A percentile compares a stretch with the other conserved stretches of the same genome.
These are phyloP conservation scores for Blumeria hordei DNA, from an alignment of 2,329 filamentous ascomycete genomes.

Conservation along the genomic window DNA sequence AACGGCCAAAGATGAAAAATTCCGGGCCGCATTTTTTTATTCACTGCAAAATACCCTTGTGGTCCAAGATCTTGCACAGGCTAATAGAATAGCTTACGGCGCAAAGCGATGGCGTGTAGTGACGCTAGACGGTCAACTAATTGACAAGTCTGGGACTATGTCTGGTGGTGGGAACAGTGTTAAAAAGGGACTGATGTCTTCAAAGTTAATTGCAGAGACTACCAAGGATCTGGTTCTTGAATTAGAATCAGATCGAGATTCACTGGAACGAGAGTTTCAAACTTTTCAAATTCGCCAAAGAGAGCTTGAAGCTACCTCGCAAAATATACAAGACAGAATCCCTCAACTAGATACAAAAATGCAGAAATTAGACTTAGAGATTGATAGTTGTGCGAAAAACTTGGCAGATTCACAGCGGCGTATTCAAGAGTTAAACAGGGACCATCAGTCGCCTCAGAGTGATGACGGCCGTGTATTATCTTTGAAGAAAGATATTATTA, in stretches of 20 bases:
- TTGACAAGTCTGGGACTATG: conserved; percentile 97
- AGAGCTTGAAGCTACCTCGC: conserved; percentile 50
- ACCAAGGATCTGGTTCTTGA: conserved; percentile 73
- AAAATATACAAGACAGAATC: conserved; percentile 50
- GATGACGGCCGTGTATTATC: conserved; percentile 51
- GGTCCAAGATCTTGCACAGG: conserved; percentile 77
- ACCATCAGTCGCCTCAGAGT: conserved; percentile 56
- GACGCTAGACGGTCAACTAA: conserved; percentile 80
- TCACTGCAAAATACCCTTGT: conserved; percentile 90
- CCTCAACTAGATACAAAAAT: conserved; percentile 72
- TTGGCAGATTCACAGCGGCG: conserved; percentile 63
- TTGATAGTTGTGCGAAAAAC: conserved; percentile 69
- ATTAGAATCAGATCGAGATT: conserved; percentile 68
- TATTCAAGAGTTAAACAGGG: conserved; percentile 59
- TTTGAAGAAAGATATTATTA: conserved; percentile 55
- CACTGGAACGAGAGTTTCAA: conserved; percentile 59
- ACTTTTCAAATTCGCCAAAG: conserved; percentile 68
- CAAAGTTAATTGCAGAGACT: conserved; percentile 70
- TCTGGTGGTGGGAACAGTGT: conserved; percentile 83
- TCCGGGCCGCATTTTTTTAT: conserved; percentile 80
- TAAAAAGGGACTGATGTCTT: conserved; percentile 87
- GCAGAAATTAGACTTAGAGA: conserved; percentile 72
- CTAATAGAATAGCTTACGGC: conserved; percentile 89
- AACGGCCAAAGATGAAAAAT: conserved; percentile 66
- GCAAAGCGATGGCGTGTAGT: conserved; percentile 88